Conservation (phyloP, 306 rosid genomes). For the Cyamopsis tetragonoloba region DNA sequence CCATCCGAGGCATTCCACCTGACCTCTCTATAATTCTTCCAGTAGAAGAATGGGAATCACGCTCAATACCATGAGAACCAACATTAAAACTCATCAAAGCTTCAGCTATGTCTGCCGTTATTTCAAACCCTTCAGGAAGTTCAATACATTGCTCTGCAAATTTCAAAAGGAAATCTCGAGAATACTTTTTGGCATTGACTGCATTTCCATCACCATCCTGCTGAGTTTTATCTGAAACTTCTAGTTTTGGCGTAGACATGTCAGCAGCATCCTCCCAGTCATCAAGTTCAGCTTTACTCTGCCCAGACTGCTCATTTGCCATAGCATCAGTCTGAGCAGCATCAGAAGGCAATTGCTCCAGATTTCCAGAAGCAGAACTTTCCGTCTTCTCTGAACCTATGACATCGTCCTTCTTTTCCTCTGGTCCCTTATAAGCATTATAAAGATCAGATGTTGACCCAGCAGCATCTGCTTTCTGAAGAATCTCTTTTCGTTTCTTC, state of each 20-base stretch:
- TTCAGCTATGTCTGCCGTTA: slow-evolving; percentile 44
- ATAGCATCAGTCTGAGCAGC: slow-evolving; percentile 28
- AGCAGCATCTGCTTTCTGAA: slow-evolving; percentile 90
- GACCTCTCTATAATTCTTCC: slow-evolving; percentile 63
- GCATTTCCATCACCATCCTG: slow-evolving; percentile 39
- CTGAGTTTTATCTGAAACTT: slow-evolving; percentile 38
- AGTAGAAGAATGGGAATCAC: slow-evolving; percentile 49
- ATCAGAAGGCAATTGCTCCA: slow-evolving; percentile 41
- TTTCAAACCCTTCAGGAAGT: slow-evolving; percentile 63
- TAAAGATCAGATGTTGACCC: slow-evolving; percentile 83
- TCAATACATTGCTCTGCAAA: slow-evolving; percentile 52
- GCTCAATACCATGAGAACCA: slow-evolving; percentile 43
- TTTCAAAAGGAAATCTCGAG: slow-evolving; percentile 80
- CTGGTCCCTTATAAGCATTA: slow-evolving; percentile 84
- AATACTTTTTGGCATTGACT: slow-evolving; percentile 55
- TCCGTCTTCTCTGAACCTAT: slow-evolving; percentile 34
- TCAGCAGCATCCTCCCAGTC: slow-evolving; percentile 99
- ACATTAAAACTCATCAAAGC: slow-evolving; percentile 34
- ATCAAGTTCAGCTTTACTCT: slow-evolving; percentile 66
- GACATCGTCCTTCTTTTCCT: slow-evolving; percentile 60
- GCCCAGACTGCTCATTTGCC: slow-evolving; percentile 24
- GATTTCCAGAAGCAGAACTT: slow-evolving; percentile 33
- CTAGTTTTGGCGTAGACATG: slow-evolving; percentile 63
- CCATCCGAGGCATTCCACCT: slow-evolving; percentile 48
- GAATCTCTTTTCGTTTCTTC: slow-evolving; percentile 57